Percentiles rank a stretch among this genome's conserved stretches.
Evolutionary conservation across 257 asterid genomes (phyloP).

Genomic region (Jacaranda copaia): DNA sequence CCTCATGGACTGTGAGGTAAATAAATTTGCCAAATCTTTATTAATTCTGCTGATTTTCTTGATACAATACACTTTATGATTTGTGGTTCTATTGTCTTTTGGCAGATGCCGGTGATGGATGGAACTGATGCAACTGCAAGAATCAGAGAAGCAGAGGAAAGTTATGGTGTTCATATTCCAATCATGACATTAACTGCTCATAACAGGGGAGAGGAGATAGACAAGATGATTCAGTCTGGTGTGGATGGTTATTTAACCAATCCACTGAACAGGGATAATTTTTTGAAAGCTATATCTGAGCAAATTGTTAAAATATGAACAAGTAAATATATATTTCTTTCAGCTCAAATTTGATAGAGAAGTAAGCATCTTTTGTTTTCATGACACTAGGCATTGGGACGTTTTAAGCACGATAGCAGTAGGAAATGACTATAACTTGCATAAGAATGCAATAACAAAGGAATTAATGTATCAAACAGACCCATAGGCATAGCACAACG

Average conservation of each 20-base stretch:
- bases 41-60: neutral
- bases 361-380: neutral
- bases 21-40: too few species aligned
- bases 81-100: neutral
- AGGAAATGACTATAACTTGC: too few species aligned
- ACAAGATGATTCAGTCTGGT: conserved; percentile 64
- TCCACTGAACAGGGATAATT: conserved; percentile 48
- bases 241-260: conserved; percentile 68
- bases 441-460: too few species aligned
- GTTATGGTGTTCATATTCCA: conserved; percentile 52
- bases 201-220: conserved; percentile 44
- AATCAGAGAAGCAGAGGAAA: conserved; percentile 64
- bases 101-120: conserved; percentile 79
- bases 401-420: too few species aligned
- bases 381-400: too few species aligned
- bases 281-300: conserved; percentile 43
- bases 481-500: too few species aligned
- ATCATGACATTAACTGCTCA: conserved; percentile 83
- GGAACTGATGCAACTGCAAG: conserved; percentile 72
- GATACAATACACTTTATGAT: neutral
- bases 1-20: conserved; percentile 90
- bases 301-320: conserved; percentile 9
- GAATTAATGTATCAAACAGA: too few species aligned
- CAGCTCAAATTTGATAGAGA: neutral
- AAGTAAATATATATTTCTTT: neutral